These are phyloP conservation scores for Sugiyamaella pinicola DNA, from an alignment of 1,139 yeast species.

Conservation along the genomic window DNA sequence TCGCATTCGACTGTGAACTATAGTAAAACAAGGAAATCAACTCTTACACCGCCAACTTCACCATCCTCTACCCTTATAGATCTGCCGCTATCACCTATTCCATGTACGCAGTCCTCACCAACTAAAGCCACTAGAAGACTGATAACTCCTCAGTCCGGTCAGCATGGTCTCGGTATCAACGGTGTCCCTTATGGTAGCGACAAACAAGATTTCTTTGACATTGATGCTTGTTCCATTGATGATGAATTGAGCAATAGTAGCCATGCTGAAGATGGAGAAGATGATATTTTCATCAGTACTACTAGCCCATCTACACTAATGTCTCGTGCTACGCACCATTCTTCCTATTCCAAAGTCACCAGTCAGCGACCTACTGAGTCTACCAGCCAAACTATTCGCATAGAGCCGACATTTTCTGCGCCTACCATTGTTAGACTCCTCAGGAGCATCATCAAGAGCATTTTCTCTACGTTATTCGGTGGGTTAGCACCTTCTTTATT, in stretches of 20 bases:
- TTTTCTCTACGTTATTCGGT: constrained; percentile 3
- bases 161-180: constrained; percentile 15
- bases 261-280: neutral
- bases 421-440: constrained; percentile 10
- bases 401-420: constrained; percentile 15
- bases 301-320: neutral
- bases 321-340: neutral
- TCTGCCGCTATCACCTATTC: neutral
- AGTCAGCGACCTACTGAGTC: neutral
- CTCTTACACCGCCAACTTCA: neutral
- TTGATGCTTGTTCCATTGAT: constrained; percentile 4
- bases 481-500: neutral
- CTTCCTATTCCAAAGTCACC: neutral
- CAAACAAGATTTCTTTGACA: neutral
- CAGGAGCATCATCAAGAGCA: constrained; percentile 2
- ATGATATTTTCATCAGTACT: neutral
- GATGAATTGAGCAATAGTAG: neutral
- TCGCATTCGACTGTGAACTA: neutral
- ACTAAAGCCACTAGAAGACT: neutral
- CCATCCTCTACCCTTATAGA: neutral
- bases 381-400: constrained; percentile 5
- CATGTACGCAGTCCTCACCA: neutral
- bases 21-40: neutral
- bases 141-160: neutral
- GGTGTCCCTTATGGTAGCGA: constrained; percentile 6